Percentiles rank a stretch among this genome's conserved stretches.
Conservation (phyloP, 2,329 filamentous ascomycete genomes). For the Penicillium concentricum region DNA sequence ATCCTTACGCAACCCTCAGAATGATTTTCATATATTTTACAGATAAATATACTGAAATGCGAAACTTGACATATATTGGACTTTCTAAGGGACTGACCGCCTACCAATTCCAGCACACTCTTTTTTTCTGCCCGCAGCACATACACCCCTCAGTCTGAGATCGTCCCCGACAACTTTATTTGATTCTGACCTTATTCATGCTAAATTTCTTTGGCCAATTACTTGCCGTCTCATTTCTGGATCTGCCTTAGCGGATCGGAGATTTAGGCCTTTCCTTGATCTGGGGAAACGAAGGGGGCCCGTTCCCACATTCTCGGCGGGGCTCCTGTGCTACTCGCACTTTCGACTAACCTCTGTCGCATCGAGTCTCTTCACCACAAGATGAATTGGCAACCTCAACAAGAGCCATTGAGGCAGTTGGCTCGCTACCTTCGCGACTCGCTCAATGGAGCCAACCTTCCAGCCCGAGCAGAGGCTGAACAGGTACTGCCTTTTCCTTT, state of each 20-base stretch:
- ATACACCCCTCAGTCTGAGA: slow-evolving; percentile 9
- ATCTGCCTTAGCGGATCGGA: slow-evolving; percentile 5
- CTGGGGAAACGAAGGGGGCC: slow-evolving; percentile 21
- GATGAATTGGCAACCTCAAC: slow-evolving; percentile 92
- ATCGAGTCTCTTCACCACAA: slow-evolving; percentile 19
- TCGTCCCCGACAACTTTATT: neutral
- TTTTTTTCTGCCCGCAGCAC: slow-evolving; percentile 11
- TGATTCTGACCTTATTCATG: neutral
- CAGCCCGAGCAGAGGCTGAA: slow-evolving; percentile 84
- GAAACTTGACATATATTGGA: neutral
- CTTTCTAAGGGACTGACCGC: neutral
- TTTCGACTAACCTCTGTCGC: slow-evolving; percentile 21
- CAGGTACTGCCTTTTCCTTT: slow-evolving; percentile 51
- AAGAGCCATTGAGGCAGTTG: slow-evolving; percentile 84
- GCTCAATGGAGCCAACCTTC: slow-evolving; percentile 75
- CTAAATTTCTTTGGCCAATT: slow-evolving; percentile 2
- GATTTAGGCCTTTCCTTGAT: slow-evolving; percentile 4
- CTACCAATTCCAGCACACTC: neutral
- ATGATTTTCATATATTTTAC: neutral
- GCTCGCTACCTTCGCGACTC: slow-evolving; percentile 88
- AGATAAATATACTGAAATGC: neutral
- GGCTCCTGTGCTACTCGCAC: slow-evolving; percentile 27
- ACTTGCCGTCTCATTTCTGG: neutral
- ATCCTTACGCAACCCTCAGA: neutral
- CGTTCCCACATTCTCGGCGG: slow-evolving; percentile 30